Evolutionary conservation across 78 protist genomes (phyloP).

Genomic region (Salpingoeca rosetta): DNA sequence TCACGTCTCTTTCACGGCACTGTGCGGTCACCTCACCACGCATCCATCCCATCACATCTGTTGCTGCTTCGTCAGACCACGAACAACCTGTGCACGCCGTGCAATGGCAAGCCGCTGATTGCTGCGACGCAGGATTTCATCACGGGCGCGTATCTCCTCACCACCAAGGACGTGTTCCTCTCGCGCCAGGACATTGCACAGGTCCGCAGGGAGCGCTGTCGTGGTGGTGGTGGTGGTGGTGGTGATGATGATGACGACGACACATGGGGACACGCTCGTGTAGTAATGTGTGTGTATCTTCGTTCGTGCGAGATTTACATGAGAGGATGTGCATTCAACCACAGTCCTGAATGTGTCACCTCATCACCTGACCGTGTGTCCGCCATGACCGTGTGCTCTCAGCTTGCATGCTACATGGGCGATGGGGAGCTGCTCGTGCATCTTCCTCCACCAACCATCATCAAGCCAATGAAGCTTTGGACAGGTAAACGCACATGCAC

Average conservation of each 20-base stretch:
- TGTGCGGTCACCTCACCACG: no score
- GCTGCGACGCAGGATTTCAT: conserved; percentile 96
- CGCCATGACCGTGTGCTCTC: neutral
- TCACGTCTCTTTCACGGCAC: no score
- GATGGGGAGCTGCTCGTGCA: conserved; percentile 14
- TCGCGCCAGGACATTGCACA: conserved; percentile 50
- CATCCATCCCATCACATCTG: no score
- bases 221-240: conserved; percentile 50
- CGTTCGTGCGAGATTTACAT: neutral
- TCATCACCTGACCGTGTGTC: neutral
- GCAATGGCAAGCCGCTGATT: conserved; percentile 92
- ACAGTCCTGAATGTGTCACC: neutral
- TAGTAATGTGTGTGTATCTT: neutral
- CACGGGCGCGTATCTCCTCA: conserved; percentile 79
- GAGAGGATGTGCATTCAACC: no score
- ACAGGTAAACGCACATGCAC: no score
- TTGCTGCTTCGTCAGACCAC: neutral
- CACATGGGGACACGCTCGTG: conserved; percentile 25
- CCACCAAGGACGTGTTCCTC: conserved; percentile 77
- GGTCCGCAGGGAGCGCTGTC: conserved; percentile 37
- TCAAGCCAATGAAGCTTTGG: conserved; percentile 59
- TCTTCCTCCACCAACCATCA: conserved; percentile 69
- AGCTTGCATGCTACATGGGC: neutral
- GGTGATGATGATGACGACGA: conserved; percentile 78
- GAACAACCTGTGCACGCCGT: conserved; percentile 89